Base-by-base conservation (phyloP, 805 yeast species). In the Suhomyces canberraensis region DNA sequence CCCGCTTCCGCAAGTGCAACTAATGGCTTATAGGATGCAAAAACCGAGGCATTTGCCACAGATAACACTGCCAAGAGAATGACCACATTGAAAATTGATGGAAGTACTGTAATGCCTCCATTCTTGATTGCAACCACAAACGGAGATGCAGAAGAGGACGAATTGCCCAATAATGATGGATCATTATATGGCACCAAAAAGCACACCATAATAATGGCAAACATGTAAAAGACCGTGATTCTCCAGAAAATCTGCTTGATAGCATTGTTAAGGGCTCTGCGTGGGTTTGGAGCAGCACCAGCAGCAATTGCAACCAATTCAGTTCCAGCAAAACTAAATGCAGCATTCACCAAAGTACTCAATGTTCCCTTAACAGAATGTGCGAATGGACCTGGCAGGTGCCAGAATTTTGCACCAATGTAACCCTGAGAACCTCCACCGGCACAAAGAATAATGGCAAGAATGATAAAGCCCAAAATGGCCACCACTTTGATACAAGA, bases 1-100 rank as follows among this genome's bases (percentile, higher is more conserved):
- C 83, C 80, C 55, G 78, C 81, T 29, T 76, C 78, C 3, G 86
- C 80, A 59, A 82, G 69, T 3, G 84, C 72, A 1, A 81, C 79
- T 42, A 81, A 61, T 7, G 85, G 78, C 41, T 64, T 51, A 16
- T 63, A 58, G 6, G 65, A 49, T 8, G 63, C 68, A 45, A 58
- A 61, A 17, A 61, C 68, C 3, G 61, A 52, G 3, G 66, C 54
- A 38, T 61, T 61, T n/a, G 63, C 68, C 8, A 61, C 64, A 1
- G 66, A 59, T 5, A 61, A 40, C 3, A 58, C 61, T 1, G 64
- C 54, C 32, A 61, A 50, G 16, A 61, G 50, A 35, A 61, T 60
- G 17, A 61, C 64, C 3, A 48, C 64, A 35, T 61, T 61, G 44
- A 61, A 50, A 13, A 61, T 54, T 7, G 63, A 54, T 2, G 66